Conservation (phyloP, 2,329 filamentous ascomycete species). For the Ophiostoma fasciatum region DNA sequence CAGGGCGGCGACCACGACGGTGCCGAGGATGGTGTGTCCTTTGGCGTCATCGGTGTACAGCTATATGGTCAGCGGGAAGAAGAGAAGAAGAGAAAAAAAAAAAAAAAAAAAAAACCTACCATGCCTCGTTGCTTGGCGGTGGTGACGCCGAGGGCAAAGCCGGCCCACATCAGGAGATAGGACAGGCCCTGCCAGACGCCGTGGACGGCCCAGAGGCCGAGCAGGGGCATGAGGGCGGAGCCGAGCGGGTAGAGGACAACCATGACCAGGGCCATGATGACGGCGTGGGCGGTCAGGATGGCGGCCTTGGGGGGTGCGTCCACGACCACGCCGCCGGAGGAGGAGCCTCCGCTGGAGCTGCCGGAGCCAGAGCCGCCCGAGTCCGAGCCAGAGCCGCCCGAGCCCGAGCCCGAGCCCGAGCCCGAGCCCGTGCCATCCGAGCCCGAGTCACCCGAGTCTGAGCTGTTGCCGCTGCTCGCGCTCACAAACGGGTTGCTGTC, state of each 20-base stretch:
- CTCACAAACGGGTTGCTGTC: slow-evolving; percentile 38
- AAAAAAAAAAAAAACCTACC: slow-evolving; percentile 22
- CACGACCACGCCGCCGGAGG: slow-evolving; percentile 13
- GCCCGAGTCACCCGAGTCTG: slow-evolving; percentile 6
- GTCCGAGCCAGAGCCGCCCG: not conserved
- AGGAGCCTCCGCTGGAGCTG: not conserved
- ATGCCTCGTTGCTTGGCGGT: slow-evolving; percentile 24
- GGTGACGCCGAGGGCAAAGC: slow-evolving; percentile 41
- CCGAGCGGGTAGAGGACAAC: slow-evolving; percentile 45
- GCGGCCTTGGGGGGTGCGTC: slow-evolving; percentile 3
- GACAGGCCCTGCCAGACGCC: slow-evolving; percentile 37
- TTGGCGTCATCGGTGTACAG: slow-evolving; percentile 26
- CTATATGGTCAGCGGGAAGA: slow-evolving; percentile 19
- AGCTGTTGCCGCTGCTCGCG: slow-evolving; percentile 6
- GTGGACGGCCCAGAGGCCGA: slow-evolving; percentile 44
- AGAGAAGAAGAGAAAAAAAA: not conserved
- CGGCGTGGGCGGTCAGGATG: slow-evolving; percentile 33
- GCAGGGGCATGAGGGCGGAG: slow-evolving; percentile 42
- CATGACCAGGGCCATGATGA: slow-evolving; percentile 47
- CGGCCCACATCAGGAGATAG: slow-evolving; percentile 43
- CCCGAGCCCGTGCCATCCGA: slow-evolving; percentile 5
- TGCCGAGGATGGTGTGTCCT: slow-evolving; percentile 41
- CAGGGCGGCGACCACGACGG: slow-evolving; percentile 37
- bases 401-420: slow-evolving; percentile 1
- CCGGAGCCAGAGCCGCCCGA: slow-evolving; percentile 3